Percentiles rank a stretch among this genome's conserved stretches.
Evolutionary conservation across 176 grass and related monocot species (phyloP).

Genomic region (Raddia distichophylla): DNA sequence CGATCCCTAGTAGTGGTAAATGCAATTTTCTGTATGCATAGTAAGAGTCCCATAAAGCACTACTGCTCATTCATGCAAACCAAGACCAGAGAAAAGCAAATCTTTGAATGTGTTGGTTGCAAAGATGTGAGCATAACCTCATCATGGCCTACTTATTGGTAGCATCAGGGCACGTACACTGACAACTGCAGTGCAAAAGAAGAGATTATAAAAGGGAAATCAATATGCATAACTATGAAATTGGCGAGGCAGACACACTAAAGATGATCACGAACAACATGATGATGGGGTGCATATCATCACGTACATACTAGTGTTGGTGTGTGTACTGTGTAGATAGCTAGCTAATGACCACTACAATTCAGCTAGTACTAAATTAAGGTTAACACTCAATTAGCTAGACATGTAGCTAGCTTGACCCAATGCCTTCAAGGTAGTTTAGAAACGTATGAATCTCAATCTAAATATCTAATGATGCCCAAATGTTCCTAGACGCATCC

Average conservation of each 20-base stretch:
- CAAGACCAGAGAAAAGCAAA: constrained; percentile 34
- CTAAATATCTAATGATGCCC: constrained; percentile 26
- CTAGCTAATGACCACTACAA: not conserved
- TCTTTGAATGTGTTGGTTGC: constrained; percentile 44
- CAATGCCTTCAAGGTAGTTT: constrained; percentile 33
- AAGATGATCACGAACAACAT: constrained; percentile 4
- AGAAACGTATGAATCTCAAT: constrained; percentile 45
- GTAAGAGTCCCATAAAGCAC: not conserved
- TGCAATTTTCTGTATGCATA: not conserved
- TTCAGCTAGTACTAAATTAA: not conserved
- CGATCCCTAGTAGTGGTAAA: not conserved
- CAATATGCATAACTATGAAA: not conserved
- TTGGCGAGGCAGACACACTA: not conserved
- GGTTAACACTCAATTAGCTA: constrained; percentile 3
- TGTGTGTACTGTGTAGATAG: not conserved
- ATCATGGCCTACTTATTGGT: constrained; percentile 41
- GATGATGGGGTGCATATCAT: not conserved
- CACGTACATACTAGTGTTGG: not conserved
- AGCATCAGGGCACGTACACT: constrained; percentile 9
- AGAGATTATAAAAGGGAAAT: not conserved
- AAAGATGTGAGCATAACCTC: constrained; percentile 40
- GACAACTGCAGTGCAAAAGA: not conserved
- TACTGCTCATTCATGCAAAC: constrained; percentile 34
- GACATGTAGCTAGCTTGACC: constrained; percentile 9
- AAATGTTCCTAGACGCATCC: constrained; percentile 17